Conservation (phyloP, 2,329 filamentous ascomycete species). For the Aureobasidium sp. region DNA sequence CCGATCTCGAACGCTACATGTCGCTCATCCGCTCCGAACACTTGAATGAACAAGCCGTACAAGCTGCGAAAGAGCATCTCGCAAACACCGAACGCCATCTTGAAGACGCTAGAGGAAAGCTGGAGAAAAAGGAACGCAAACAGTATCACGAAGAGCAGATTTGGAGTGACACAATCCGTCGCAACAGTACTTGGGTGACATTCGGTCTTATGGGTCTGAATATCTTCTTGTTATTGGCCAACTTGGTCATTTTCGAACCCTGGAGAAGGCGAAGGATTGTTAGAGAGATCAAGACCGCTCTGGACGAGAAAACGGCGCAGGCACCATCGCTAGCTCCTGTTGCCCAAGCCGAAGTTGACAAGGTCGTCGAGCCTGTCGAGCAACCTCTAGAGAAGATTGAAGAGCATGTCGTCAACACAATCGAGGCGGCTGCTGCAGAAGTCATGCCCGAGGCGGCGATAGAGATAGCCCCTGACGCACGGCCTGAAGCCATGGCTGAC, state of each 20-base stretch:
- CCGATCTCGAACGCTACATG: constrained; percentile 91
- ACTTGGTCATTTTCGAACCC: constrained; percentile 85
- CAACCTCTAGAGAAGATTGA: constrained; percentile 17
- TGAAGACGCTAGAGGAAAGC: constrained; percentile 63
- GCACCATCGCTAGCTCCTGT: constrained; percentile 1
- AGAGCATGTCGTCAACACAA: constrained; percentile 18
- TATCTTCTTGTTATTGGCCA: constrained; percentile 74
- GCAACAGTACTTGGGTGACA: constrained; percentile 97
- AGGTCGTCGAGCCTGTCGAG: background rate
- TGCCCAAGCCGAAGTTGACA: background rate
- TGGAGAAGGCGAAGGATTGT: constrained; percentile 80
- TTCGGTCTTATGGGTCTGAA: constrained; percentile 98
- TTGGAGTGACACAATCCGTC: constrained; percentile 93
- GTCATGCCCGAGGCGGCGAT: background rate
- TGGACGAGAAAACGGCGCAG: constrained; percentile 58
- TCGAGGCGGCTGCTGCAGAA: constrained; percentile 14
- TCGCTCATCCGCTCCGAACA: constrained; percentile 86
- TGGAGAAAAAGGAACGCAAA: constrained; percentile 76
- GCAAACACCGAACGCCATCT: constrained; percentile 69
- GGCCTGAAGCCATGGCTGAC: background rate
- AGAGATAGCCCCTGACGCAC: background rate
- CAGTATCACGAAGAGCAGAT: constrained; percentile 99
- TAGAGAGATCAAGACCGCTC: constrained; percentile 59
- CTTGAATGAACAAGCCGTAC: constrained; percentile 78
- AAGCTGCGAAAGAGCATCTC: constrained; percentile 60